A percentile compares a stretch with the other conserved stretches of the same genome.
Conservation (phyloP, 257 asterid genomes). For the Gentiana dahurica region DNA sequence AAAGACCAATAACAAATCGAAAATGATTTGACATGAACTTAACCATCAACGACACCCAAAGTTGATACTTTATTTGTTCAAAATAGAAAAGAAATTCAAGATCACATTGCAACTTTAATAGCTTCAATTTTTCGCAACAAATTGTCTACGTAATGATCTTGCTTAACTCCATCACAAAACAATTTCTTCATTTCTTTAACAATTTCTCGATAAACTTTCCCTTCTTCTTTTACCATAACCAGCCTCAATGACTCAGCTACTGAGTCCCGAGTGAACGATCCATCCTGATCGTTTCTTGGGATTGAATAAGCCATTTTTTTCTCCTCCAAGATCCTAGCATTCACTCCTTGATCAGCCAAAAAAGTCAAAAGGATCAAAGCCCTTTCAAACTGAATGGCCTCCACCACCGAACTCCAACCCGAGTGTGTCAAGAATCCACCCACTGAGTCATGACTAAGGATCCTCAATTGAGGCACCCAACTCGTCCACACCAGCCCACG, state of each 20-base stretch:
- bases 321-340: slow-evolving; percentile 15
- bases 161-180: slow-evolving; percentile 9
- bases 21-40: too few relatives aligned
- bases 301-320: slow-evolving; percentile 18
- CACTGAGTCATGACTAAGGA: slow-evolving; percentile 22
- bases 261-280: slow-evolving; percentile 15
- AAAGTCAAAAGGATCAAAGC: slow-evolving; percentile 17
- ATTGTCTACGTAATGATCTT: slow-evolving; percentile 10
- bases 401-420: slow-evolving; percentile 32
- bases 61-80: too few relatives aligned
- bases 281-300: slow-evolving; percentile 19
- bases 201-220: slow-evolving; percentile 16
- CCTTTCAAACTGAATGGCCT: slow-evolving; percentile 16
- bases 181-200: slow-evolving; percentile 17
- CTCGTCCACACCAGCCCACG: slow-evolving; percentile 19
- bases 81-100: too few relatives aligned
- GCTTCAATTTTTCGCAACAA: slow-evolving; percentile 11
- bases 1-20: too few relatives aligned
- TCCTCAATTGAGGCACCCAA: slow-evolving; percentile 29
- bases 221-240: slow-evolving; percentile 22
- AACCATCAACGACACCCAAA: too few relatives aligned
- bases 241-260: slow-evolving; percentile 21
- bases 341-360: slow-evolving; percentile 22
- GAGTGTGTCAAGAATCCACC: slow-evolving; percentile 29
- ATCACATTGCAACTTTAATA: not conserved